Conservation (phyloP, 768 basidiomycete species). For the Phylloporus sp. region DNA sequence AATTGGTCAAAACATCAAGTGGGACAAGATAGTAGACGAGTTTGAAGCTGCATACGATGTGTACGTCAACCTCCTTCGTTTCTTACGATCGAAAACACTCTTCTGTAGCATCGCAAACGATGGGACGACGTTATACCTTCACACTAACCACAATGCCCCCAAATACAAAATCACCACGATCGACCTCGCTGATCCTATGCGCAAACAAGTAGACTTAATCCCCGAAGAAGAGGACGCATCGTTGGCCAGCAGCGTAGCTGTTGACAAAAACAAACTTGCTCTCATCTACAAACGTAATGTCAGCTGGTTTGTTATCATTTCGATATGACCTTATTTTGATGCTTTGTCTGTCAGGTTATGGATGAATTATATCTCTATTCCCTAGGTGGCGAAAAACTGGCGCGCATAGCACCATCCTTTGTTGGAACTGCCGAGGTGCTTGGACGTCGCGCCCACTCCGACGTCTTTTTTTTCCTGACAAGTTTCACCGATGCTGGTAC, state of each 20-base stretch:
- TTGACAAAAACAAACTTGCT: slow-evolving; percentile 54
- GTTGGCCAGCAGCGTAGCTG: slow-evolving; percentile 44
- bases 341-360: slow-evolving; percentile 45
- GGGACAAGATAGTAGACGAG: slow-evolving; percentile 66
- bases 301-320: slow-evolving; percentile 20
- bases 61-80: slow-evolving; percentile 36
- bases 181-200: slow-evolving; percentile 48
- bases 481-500: slow-evolving; percentile 73
- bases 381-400: slow-evolving; percentile 45
- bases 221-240: slow-evolving; percentile 62
- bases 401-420: slow-evolving; percentile 57
- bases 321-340: slow-evolving; percentile 1
- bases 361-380: slow-evolving; percentile 75
- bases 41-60: slow-evolving; percentile 62
- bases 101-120: slow-evolving; percentile 56
- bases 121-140: slow-evolving; percentile 55
- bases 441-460: slow-evolving; percentile 47
- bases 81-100: neutral
- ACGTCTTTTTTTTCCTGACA: slow-evolving; percentile 59
- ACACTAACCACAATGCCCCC: slow-evolving; percentile 63
- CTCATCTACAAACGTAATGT: slow-evolving; percentile 71
- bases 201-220: slow-evolving; percentile 54
- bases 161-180: slow-evolving; percentile 62
- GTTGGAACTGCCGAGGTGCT: slow-evolving; percentile 59
- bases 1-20: slow-evolving; percentile 61